phyloP scores from a whole-genome alignment of 2,329 filamentous ascomycete species.

The Calonectria montana region DNA sequence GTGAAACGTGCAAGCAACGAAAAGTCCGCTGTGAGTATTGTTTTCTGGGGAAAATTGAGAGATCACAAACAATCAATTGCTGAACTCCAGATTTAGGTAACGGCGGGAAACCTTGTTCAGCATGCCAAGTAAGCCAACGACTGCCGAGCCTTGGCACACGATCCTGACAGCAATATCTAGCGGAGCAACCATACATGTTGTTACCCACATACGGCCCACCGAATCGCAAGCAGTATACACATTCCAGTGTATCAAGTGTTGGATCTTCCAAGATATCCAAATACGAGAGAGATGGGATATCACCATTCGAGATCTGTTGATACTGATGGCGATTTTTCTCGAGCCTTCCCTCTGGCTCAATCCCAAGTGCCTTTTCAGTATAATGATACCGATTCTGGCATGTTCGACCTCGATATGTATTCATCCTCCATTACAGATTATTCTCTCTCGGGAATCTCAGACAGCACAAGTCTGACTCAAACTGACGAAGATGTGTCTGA shows the following conservation, averaged over 20 bases:
- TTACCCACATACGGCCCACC: neutral
- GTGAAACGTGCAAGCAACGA: neutral
- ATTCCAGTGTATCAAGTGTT: neutral
- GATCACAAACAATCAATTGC: neutral
- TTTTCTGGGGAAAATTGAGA: neutral
- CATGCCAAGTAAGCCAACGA: conserved; percentile 2
- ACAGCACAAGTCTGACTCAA: neutral
- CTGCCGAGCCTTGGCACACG: neutral
- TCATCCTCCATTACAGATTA: neutral
- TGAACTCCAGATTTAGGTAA: neutral
- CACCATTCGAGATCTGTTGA: too few species aligned
- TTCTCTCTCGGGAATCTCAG: neutral
- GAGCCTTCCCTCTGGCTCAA: neutral
- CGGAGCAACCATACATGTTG: neutral
- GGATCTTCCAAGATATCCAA: neutral
- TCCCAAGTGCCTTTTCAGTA: neutral
- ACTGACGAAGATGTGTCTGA: neutral
- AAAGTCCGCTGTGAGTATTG: neutral
- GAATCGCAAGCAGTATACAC: neutral
- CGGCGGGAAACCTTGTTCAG: neutral
- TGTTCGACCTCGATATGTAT: neutral
- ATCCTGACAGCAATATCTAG: neutral
- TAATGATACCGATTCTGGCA: neutral
- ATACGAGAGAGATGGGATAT: too few species aligned
- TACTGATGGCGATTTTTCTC: too few species aligned